A percentile compares a stretch with the other conserved stretches of the same genome.
Evolutionary conservation across 495 filamentous ascomycete genomes (phyloP).

Genomic region (Aspergillus nanangensis): DNA sequence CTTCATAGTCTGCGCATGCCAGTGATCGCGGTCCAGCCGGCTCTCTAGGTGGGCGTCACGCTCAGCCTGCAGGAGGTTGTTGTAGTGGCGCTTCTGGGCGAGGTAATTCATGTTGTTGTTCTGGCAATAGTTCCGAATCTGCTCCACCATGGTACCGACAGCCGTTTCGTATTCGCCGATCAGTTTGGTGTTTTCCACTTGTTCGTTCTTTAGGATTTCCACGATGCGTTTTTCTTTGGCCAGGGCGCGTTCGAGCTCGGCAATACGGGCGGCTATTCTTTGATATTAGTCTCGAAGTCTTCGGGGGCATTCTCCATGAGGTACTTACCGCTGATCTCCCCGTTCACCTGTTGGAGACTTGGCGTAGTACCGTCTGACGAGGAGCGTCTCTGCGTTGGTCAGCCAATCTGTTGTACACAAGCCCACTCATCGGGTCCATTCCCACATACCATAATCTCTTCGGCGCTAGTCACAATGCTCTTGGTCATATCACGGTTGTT

Average conservation of each 20-base stretch:
- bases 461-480: constrained; percentile 65
- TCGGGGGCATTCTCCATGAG: neutral
- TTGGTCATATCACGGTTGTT: constrained; percentile 74
- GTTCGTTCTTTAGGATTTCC: constrained; percentile 44
- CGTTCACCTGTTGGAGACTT: constrained; percentile 43
- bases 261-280: constrained; percentile 46
- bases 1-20: constrained; percentile 55
- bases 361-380: constrained; percentile 39
- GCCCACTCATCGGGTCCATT: neutral
- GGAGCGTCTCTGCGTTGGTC: constrained; percentile 35
- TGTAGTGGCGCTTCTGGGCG: constrained; percentile 56
- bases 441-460: constrained; percentile 53
- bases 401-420: constrained; percentile 2
- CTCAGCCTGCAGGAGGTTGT: constrained; percentile 52
- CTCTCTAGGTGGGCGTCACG: constrained; percentile 53
- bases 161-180: constrained; percentile 54
- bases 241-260: constrained; percentile 49
- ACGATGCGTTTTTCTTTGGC: constrained; percentile 43
- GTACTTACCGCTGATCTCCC: constrained; percentile 40
- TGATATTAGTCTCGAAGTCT: neutral
- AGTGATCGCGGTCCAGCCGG: constrained; percentile 59
- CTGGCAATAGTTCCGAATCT: constrained; percentile 58
- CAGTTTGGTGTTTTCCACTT: constrained; percentile 48
- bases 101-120: constrained; percentile 56
- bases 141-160: constrained; percentile 54